These are phyloP conservation scores for Aspergillus sparsus DNA, from an alignment of 495 filamentous ascomycete genomes.

Conservation along the genomic window DNA sequence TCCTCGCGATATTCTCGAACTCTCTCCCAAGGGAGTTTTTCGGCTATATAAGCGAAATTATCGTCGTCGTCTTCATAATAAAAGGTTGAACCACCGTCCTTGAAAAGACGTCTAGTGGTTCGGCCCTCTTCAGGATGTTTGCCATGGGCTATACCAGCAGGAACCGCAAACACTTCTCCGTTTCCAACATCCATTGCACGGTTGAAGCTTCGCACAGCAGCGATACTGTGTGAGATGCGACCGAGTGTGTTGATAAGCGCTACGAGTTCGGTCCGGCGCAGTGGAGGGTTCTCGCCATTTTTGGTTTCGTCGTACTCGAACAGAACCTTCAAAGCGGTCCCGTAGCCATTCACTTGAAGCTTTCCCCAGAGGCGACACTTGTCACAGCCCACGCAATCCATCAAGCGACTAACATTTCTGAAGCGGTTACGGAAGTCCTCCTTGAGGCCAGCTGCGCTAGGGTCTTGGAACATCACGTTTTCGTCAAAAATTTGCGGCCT, in stretches of 20 bases:
- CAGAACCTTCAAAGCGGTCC: constrained; percentile 89
- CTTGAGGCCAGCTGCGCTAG: constrained; percentile 71
- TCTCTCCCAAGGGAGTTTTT: constrained; percentile 44
- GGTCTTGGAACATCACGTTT: constrained; percentile 80
- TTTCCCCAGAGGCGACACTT: constrained; percentile 99
- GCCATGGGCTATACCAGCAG: constrained; percentile 29
- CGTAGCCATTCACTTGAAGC: constrained; percentile 93
- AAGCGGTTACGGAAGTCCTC: constrained; percentile 98
- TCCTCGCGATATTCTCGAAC: constrained; percentile 27
- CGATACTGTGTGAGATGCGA: constrained; percentile 75
- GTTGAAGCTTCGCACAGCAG: constrained; percentile 73
- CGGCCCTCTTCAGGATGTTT: constrained; percentile 16
- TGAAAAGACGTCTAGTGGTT: constrained; percentile 28
- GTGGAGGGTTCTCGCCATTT: constrained; percentile 67
- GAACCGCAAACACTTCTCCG: constrained; percentile 38
- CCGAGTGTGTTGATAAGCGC: constrained; percentile 92
- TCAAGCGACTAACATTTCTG: constrained; percentile 90
- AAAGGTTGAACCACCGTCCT: constrained; percentile 41
- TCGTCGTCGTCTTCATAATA: constrained; percentile 48
- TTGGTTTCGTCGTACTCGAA: constrained; percentile 91
- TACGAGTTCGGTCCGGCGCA: constrained; percentile 89
- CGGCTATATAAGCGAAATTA: constrained; percentile 38
- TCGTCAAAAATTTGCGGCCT: constrained; percentile 89
- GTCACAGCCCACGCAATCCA: constrained; percentile 99
- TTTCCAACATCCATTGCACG: constrained; percentile 50